Evolutionary conservation across 2,329 filamentous ascomycete species (phyloP), one percentile per base, ranked within the genome.

Genomic region (Arthrobotrys entomopaga): DNA sequence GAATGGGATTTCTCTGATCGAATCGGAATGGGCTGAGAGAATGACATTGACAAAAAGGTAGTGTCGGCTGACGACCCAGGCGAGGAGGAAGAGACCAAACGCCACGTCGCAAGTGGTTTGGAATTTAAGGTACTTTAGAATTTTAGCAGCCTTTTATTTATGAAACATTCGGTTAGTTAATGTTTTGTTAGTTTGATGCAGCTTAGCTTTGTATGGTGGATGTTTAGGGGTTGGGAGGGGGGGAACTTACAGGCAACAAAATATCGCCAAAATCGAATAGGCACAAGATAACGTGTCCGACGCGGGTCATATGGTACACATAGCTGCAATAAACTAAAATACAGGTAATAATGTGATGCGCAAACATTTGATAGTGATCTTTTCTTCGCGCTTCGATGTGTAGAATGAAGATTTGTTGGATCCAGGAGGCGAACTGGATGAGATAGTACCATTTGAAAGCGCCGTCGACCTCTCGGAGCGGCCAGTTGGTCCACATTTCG

Each of bases 291-390:
- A 96, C 86, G 79, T 93, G 95, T 64, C 92, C 94, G 26, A 97
- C 91, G 53, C 91, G 90, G 66, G 90, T 96, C 80, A 92, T 89
- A 80, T 94, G 89, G 81, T 96, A 97, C 77, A 89, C 87, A 81
- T 98, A 98, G 77, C 91, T 94, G 34, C 89, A 86, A 67, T 89
- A 88, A 77, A 99, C 89, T 50, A 99, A 87, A 3, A 85, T 84
- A 79, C 89, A 91, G 19, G 95, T 99, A 80, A 98, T 89, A 80
- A 97, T 87, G 83, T 99, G 95, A 82, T 98, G 95, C 16, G 88
- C 90, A 78, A 98, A 88, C 95, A 98, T 98, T 82, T 98, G 94
- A 84, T 88, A 91, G 82, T 97, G 90, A 79, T 99, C 95, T 83
- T 98, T 98, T 79, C 95, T 88, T 77, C 91, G 88, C 82, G 96